phyloP scores from a whole-genome alignment of 139 green algal species.

The Closterium sp. region DNA sequence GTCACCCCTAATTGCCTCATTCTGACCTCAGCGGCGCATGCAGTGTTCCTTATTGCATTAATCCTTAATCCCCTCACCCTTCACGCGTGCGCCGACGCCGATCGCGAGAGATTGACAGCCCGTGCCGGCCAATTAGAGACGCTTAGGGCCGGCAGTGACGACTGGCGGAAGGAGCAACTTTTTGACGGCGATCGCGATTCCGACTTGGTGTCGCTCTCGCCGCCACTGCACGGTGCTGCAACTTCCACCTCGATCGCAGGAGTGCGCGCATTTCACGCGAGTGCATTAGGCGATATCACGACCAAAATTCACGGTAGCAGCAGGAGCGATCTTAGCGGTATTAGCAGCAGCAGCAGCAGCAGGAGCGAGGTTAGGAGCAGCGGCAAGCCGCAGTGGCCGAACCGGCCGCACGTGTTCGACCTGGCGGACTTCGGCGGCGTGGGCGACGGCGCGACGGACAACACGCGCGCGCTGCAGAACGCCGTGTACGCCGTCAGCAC shows the following conservation, averaged over 20 bases:
- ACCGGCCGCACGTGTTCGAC: constrained; percentile 38
- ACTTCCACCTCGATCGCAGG: not conserved
- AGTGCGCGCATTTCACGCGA: not conserved
- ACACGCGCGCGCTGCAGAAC: constrained; percentile 46
- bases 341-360: not conserved
- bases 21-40: not conserved
- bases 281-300: not conserved
- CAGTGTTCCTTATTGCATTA: not conserved
- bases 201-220: not conserved
- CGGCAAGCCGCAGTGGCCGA: not conserved
- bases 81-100: not conserved
- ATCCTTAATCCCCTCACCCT: not conserved
- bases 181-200: not conserved
- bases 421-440: constrained; percentile 39
- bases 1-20: not conserved
- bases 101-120: not conserved
- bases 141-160: not conserved
- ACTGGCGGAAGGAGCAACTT: not conserved
- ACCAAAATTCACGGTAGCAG: not conserved
- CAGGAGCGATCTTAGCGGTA: not conserved
- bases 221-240: not conserved
- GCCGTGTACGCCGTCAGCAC: constrained; percentile 30
- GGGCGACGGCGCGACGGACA: constrained; percentile 33
- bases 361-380: not conserved
- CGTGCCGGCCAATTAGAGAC: not conserved